Evolutionary conservation across 1,139 yeast genomes (phyloP), one percentile per base, ranked within the genome.

Genomic region (Nematodospora anomalae): DNA sequence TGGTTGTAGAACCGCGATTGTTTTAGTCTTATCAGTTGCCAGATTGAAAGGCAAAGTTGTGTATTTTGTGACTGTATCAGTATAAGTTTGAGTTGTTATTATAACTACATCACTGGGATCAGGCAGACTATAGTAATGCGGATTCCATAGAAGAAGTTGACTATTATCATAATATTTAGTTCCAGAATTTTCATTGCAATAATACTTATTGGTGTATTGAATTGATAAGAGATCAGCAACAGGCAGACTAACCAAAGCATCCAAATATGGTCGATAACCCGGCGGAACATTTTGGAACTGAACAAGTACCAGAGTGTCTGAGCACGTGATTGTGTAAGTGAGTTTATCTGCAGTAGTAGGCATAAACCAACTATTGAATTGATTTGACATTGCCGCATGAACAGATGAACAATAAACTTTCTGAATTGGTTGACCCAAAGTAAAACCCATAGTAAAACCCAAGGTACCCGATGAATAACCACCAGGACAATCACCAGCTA

Each of bases 181-280:
- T 6, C 21, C 8, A 6, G 21, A 8, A 18, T 6, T 8, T 2
- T 29, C 23, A 24, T 34, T 24, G 43, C 53, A 45, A 9, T 16
- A 16, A 16, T 32, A 45, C 9, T 9, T 32, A 26, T 46, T 40
- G 6, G 33, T 27, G 26, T 45, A 44, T 6, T 4, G 9, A 6
- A 34, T 30, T 3, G 9, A 8, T 4, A 23, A 13, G 9, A 11
- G 8, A 10, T 15, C 12, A 10, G 24, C 28, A 10, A 18, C 9
- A 6, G 33, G 16, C 21, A 20, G 15, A 4, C 22, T 4, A 26
- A 36, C 12, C 6, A 28, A 12, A 8, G 33, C 47, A 39, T 50
- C 57, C 26, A 63, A 42, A 39, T 49, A 62, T 8, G 62, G 62
- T 18, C 64, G 45, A 40, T 49, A 58, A 1, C 67, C 67, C 2